Percentiles rank a stretch among this genome's conserved stretches.
These are phyloP conservation scores for Lichtheimia corymbifera DNA, from an alignment of 371 early-diverging fungal species.

Conservation along the genomic window DNA sequence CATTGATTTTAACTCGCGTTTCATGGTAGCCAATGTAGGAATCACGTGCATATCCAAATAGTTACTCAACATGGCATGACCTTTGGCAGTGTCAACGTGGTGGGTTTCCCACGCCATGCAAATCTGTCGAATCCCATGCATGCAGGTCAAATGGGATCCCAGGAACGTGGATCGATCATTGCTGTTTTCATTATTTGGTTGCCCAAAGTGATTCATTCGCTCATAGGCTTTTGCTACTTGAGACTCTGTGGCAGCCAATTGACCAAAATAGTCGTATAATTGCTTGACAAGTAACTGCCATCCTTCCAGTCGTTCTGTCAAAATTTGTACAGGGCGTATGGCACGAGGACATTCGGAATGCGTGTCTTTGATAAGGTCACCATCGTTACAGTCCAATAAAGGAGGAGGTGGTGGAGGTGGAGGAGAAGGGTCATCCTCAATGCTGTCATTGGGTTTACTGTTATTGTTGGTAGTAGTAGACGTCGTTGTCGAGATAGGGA, in stretches of 20 bases:
- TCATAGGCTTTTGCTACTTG: slow-evolving; percentile 35
- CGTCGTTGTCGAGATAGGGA: slow-evolving; percentile 11
- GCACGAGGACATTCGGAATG: slow-evolving; percentile 1
- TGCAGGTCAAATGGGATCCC: slow-evolving; percentile 26
- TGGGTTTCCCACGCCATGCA: slow-evolving; percentile 40
- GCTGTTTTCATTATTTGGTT: not conserved
- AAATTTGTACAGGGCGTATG: slow-evolving; percentile 33
- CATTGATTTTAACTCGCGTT: slow-evolving; percentile 41
- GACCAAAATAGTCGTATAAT: slow-evolving; percentile 28
- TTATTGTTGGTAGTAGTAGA: not conserved
- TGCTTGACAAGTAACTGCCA: slow-evolving; percentile 33
- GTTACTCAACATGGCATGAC: slow-evolving; percentile 28
- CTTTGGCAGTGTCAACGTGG: slow-evolving; percentile 22
- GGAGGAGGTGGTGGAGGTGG: slow-evolving; percentile 20
- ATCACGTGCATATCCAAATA: slow-evolving; percentile 34
- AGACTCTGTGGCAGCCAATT: slow-evolving; percentile 27
- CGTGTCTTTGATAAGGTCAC: slow-evolving; percentile 5
- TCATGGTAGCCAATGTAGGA: slow-evolving; percentile 32
- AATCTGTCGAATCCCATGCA: slow-evolving; percentile 26
- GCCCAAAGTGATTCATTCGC: too few relatives aligned
- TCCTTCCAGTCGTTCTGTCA: slow-evolving; percentile 38
- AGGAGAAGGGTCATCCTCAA: not conserved
- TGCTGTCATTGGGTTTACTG: not conserved
- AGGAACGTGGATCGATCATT: slow-evolving; percentile 13
- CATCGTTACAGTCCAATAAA: slow-evolving; percentile 29